phyloP scores from a whole-genome alignment of 208 protist genomes.

The Acanthamoeba castellanii region DNA sequence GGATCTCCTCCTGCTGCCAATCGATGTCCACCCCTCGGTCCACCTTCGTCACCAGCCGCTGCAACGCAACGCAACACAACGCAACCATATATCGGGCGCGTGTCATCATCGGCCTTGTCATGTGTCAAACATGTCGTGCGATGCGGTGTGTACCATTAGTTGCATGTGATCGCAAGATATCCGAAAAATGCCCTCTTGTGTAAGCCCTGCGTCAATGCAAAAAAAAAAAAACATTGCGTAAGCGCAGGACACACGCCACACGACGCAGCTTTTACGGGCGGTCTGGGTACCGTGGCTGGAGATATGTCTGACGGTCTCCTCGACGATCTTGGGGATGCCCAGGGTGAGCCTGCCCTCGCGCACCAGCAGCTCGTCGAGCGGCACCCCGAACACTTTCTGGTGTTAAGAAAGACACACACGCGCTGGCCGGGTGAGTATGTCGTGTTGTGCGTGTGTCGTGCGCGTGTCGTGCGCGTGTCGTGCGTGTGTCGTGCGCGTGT shows the following conservation, averaged over 20 bases:
- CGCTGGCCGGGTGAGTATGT: too few species aligned
- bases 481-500: neutral
- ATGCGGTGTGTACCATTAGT: neutral
- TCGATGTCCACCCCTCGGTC: neutral
- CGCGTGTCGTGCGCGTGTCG: too few species aligned
- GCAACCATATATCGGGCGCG: too few species aligned
- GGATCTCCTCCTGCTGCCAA: neutral
- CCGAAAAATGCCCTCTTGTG: neutral
- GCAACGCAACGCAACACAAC: neutral
- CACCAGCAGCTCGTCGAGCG: neutral
- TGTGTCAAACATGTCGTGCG: too few species aligned
- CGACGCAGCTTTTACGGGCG: too few species aligned
- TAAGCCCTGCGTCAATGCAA: neutral
- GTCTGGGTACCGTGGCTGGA: neutral
- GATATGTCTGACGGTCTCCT: neutral
- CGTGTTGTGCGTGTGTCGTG: too few species aligned
- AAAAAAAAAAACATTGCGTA: too few species aligned
- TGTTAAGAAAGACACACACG: too few species aligned
- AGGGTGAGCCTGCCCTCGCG: neutral
- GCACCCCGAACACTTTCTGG: neutral
- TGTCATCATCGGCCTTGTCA: too few species aligned
- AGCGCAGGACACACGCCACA: too few species aligned
- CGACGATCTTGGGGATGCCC: neutral
- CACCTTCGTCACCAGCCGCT: neutral
- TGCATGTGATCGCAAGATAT: slow-evolving; percentile 1